Conservation (phyloP, 148 eudicot species). For the Silene uniflora region DNA sequence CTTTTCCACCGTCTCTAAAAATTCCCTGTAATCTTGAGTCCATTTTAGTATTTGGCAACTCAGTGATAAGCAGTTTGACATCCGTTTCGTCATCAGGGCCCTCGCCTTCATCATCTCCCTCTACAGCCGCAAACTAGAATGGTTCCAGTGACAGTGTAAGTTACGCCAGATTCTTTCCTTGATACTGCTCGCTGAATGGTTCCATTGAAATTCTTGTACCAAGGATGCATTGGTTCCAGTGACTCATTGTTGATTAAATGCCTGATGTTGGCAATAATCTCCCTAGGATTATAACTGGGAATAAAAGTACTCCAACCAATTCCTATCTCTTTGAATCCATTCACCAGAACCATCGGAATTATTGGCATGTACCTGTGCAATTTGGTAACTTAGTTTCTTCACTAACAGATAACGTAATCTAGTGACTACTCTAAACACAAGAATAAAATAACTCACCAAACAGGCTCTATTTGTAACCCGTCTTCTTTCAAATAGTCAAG, state of each 20-base stretch:
- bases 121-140: conserved; percentile 35
- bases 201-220: conserved; percentile 87
- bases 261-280: conserved; percentile 68
- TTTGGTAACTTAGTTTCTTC: not conserved
- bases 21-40: conserved; percentile 88
- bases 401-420: not conserved
- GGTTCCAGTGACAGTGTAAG: conserved; percentile 60
- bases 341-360: conserved; percentile 82
- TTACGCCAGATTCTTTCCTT: conserved; percentile 50
- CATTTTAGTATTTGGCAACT: conserved; percentile 73
- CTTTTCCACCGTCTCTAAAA: conserved; percentile 55
- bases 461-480: conserved; percentile 79
- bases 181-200: conserved; percentile 52
- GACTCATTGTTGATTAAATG: conserved; percentile 55
- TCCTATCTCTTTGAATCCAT: conserved; percentile 98
- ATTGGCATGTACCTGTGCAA: conserved; percentile 73
- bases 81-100: conserved; percentile 14
- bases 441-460: conserved; percentile 46
- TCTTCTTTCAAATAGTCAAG: conserved; percentile 80
- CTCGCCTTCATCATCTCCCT: not conserved
- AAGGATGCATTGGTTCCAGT: conserved; percentile 81
- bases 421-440: not conserved
- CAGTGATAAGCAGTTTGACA: conserved; percentile 53
- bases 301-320: conserved; percentile 94
- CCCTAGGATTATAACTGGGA: conserved; percentile 85